Evolutionary conservation across 2,329 filamentous ascomycete species (phyloP), one percentile per base, ranked within the genome.

Genomic region (Leptographium procerum): DNA sequence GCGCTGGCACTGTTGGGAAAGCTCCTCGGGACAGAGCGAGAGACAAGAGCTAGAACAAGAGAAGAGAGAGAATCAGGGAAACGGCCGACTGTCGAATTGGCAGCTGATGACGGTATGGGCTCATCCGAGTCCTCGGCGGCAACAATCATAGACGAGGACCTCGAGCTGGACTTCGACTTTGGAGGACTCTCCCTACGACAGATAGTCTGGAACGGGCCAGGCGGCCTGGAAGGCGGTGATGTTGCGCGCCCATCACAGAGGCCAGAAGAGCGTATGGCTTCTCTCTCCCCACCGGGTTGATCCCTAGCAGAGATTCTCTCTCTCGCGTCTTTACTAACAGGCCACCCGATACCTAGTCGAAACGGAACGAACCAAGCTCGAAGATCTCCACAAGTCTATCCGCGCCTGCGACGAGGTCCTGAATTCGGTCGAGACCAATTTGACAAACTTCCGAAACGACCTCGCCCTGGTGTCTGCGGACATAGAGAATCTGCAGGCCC

Each of bases 381-480:
- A 96, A 70, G 90, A 95, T 59, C 78, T 99, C 48, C 94, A 97
- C 72, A 84, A 82, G 66, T 95, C 91, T 4, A 97, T 99, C 66
- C 73, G 79, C 69, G 88, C 89, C 55, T 99, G 92, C 73, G 94
- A 99, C 71, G 88, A 95, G 69, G 89, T 97, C 55, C 80, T 97
- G 52, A 88, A 86, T 71, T 96, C 91, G 0, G 94, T 99, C 57
- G 92, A 99, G 73, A 85, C 83, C 34, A 97, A 96, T 69, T 78
- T 99, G 57, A 88, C 88, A 43, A 92, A 86, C 70, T 99, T 99
- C 69, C 91, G 95, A 69, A 88, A 91, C 61, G 95, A 99, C 70
- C 82, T 99, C 13, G 92, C 90, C 10, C 83, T 85, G 16, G 94
- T 99, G 14, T 96, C 94, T 1, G 87, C 91, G 8, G 94, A 99